Evolutionary conservation across 345 rosid species (phyloP), one percentile per base, ranked within the genome.

Genomic region (Theobroma cacao): DNA sequence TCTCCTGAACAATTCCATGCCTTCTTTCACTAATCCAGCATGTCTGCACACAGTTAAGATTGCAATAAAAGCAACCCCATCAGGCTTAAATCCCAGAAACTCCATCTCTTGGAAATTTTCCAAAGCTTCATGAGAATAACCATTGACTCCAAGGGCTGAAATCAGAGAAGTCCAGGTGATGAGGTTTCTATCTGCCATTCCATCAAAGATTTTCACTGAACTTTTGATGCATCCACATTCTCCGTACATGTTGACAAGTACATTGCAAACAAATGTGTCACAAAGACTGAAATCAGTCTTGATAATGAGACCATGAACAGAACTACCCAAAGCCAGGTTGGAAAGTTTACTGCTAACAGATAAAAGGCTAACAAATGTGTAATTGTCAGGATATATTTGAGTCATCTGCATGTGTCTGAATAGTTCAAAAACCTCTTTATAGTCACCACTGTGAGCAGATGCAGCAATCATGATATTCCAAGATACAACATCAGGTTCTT

Each of bases 161-260:
- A 95, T 85, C 77, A 95, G 72, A 66, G 88, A 75, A 5, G 99
- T 95, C 99, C 98, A 95, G 60, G 98, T 87, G 78, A 95, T 81
- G 76, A 88, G 68, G 68, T 90, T 94, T 82, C 85, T 90, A 56
- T 87, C 85, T 9, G 77, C 75, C 83, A 87, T 80, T 72, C 75
- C 76, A 45, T 85, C 80, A 45, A 93, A 93, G 69, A 86, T 76
- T 81, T 88, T 86, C 47, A 84, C 52, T 22, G 88, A 84, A 78
- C 89, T 88, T 71, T 53, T 50, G 15, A 84, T 73, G 86, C 83
- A 82, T 59, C 97, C 99, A 77, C 97, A 93, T 85, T 93, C 93
- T 81, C 98, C 97, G 80, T 95, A 92, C 98, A 95, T 92, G 86
- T 91, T 92, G 83, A 95, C 87, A 79, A 95, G 81, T 26, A 90